Conservation (phyloP, 78 protist genomes). For the Dictyostelium intermedium region DNA sequence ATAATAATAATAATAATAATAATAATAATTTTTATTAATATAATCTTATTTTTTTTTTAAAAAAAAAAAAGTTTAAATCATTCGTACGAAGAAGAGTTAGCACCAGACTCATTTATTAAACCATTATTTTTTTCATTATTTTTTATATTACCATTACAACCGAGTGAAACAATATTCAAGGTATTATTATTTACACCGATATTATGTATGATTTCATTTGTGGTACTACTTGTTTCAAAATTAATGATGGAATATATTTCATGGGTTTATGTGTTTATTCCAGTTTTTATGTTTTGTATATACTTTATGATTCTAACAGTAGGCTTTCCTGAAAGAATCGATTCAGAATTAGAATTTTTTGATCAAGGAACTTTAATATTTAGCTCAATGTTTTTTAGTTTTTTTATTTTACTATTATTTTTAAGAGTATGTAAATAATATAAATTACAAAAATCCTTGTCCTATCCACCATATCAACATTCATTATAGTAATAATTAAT, state of each 20-base stretch:
- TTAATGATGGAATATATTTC: background rate
- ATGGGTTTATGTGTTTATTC: background rate
- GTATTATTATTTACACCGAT: background rate
- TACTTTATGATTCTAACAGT: background rate
- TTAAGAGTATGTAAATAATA: background rate
- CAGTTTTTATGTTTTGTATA: background rate
- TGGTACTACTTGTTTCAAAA: background rate
- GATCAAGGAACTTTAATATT: background rate
- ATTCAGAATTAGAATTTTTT: background rate
- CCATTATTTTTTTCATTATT: conserved; percentile 23
- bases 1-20: background rate
- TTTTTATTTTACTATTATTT: background rate
- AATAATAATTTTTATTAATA: background rate
- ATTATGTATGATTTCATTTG: background rate
- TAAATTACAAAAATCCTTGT: too few species aligned
- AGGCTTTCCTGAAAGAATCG: background rate
- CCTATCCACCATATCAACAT: too few species aligned
- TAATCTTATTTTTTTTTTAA: background rate
- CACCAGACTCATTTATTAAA: background rate
- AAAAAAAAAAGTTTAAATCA: background rate
- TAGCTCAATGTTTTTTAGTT: background rate
- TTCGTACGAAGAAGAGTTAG: conserved; percentile 1
- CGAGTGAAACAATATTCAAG: background rate
- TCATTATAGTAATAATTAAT: too few species aligned
- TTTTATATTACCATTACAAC: background rate